A percentile compares a stretch with the other conserved stretches of the same genome.
Evolutionary conservation across 495 filamentous ascomycete species (phyloP).

Genomic region (Lepidopterella palustris): DNA sequence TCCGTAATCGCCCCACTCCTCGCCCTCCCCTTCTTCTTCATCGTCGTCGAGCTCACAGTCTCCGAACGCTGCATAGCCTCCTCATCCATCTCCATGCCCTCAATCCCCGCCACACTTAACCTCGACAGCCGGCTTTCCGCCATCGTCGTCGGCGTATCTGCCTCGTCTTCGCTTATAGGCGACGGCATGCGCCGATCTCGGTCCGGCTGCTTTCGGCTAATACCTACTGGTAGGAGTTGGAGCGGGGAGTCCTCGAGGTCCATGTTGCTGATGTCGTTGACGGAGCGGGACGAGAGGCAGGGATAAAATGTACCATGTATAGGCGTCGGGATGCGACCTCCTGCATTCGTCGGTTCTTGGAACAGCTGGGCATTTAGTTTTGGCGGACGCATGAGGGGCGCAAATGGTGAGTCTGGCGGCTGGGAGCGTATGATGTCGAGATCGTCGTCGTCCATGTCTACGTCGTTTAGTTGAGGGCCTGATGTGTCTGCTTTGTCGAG

Average conservation of each 20-base stretch:
- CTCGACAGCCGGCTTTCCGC: conserved; percentile 28
- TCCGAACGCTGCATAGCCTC: neutral
- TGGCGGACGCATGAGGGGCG: conserved; percentile 17
- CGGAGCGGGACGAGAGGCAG: neutral
- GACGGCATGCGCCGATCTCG: conserved; percentile 58
- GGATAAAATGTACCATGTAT: conserved; percentile 39
- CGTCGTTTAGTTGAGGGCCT: conserved; percentile 46
- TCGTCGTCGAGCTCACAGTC: too few relatives aligned
- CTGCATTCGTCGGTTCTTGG: conserved; percentile 22
- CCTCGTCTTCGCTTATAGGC: conserved; percentile 61
- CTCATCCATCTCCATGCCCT: conserved; percentile 18
- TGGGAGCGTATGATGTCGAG: conserved; percentile 27
- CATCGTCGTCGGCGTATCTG: conserved; percentile 25
- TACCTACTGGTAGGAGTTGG: conserved; percentile 10
- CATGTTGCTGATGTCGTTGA: conserved; percentile 26
- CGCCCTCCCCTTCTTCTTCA: conserved; percentile 42
- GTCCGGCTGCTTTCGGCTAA: conserved; percentile 27
- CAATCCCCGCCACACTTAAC: conserved; percentile 19
- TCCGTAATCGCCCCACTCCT: conserved; percentile 45
- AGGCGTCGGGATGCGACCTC: conserved; percentile 39
- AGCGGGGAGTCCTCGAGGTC: conserved; percentile 12
- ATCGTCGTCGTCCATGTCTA: conserved; percentile 45
- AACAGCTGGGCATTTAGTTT: conserved; percentile 27
- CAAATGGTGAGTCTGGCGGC: conserved; percentile 19
- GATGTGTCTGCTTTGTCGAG: conserved; percentile 21